Evolutionary conservation across 1,139 yeast genomes (phyloP).

Genomic region (Hyphopichia fennica): DNA sequence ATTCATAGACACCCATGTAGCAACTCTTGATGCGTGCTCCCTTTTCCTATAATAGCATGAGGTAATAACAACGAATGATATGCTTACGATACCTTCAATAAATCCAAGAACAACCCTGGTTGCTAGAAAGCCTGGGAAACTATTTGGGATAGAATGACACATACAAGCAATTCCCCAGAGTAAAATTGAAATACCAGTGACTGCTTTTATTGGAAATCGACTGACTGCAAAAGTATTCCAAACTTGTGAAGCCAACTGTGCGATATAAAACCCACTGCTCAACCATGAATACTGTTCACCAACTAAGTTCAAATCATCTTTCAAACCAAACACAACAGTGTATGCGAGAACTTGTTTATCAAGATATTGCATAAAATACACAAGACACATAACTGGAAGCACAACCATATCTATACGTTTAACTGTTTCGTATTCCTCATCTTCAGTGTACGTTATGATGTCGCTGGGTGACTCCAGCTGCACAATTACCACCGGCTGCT

Average conservation of each 20-base stretch:
- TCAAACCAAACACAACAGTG: conserved; percentile 12
- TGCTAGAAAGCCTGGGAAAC: conserved; percentile 12
- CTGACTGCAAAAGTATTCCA: conserved; percentile 15
- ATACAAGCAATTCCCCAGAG: conserved; percentile 14
- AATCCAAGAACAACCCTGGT: conserved; percentile 15
- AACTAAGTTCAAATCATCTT: conserved; percentile 10
- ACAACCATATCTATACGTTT: too few species aligned
- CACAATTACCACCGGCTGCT: not conserved
- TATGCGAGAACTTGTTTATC: conserved; percentile 8
- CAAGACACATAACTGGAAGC: conserved; percentile 1
- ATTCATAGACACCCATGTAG: conserved; percentile 17
- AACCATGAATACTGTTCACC: conserved; percentile 21
- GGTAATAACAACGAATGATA: too few species aligned
- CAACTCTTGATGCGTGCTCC: conserved; percentile 18
- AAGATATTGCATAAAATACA: conserved; percentile 11
- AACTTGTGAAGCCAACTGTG: conserved; percentile 13
- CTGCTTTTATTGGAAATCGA: conserved; percentile 14
- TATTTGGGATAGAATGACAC: conserved; percentile 13
- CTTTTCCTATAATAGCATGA: not conserved
- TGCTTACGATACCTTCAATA: conserved; percentile 3
- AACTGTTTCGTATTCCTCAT: too few species aligned
- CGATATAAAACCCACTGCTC: conserved; percentile 17
- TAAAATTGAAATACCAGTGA: conserved; percentile 10
- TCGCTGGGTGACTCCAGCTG: not conserved
- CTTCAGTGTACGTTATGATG: not conserved